These are phyloP conservation scores for Elymus sibiricus DNA, from an alignment of 176 grass and related monocot genomes.

Conservation along the genomic window DNA sequence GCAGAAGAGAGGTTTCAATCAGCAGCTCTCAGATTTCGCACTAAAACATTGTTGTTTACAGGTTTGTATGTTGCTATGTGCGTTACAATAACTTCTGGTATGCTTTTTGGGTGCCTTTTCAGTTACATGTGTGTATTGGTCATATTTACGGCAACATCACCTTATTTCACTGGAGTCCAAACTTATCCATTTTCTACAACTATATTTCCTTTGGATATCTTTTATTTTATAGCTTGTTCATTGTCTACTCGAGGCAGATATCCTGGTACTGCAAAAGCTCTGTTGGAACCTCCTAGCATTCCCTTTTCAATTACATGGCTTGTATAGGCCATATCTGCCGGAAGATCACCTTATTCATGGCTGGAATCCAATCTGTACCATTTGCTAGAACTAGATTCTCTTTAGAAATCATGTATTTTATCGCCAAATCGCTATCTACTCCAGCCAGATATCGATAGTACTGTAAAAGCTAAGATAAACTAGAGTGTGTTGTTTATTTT, in stretches of 20 bases:
- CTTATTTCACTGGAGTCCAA: not conserved
- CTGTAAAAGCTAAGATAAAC: not conserved
- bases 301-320: not conserved
- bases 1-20: too few relatives aligned
- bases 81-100: not conserved
- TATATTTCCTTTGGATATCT: not conserved
- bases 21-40: too few relatives aligned
- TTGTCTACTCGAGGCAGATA: not conserved
- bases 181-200: not conserved
- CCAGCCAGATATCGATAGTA: not conserved
- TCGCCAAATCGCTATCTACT: not conserved
- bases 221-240: not conserved
- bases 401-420: not conserved
- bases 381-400: not conserved
- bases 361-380: not conserved
- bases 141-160: not conserved
- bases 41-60: too few relatives aligned
- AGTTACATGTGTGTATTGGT: too few relatives aligned
- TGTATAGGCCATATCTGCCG: not conserved
- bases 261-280: not conserved
- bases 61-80: too few relatives aligned
- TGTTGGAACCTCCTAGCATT: not conserved
- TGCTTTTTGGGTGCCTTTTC: not conserved
- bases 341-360: not conserved
- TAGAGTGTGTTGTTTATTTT: not conserved